Conservation (phyloP, 768 basidiomycete species). For the Lactifluus pinguis region DNA sequence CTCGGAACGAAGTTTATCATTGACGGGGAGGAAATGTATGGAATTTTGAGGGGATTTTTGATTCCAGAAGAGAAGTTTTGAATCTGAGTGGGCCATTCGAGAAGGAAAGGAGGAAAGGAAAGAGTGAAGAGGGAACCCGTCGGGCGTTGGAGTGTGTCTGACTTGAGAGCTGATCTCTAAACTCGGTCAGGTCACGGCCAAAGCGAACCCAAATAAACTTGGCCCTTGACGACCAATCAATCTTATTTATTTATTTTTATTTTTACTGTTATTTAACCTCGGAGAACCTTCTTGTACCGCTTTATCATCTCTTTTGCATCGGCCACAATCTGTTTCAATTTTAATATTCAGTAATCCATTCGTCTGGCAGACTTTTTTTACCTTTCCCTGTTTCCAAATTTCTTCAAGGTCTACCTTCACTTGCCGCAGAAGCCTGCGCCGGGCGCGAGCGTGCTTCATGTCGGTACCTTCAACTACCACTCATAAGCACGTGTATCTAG, state of each 20-base stretch:
- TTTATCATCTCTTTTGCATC: constrained; percentile 12
- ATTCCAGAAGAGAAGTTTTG: constrained; percentile 13
- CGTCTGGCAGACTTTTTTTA: not conserved
- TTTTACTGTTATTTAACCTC: not conserved
- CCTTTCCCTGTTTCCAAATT: constrained; percentile 12
- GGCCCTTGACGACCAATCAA: not conserved
- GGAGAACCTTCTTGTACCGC: constrained; percentile 9
- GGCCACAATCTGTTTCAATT: constrained; percentile 1
- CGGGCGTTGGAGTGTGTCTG: too few relatives aligned
- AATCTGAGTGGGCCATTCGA: constrained; percentile 10
- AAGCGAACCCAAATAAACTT: too few relatives aligned
- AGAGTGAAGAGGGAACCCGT: too few relatives aligned
- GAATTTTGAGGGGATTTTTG: constrained; percentile 5
- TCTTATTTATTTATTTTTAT: not conserved
- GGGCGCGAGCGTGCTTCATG: not conserved
- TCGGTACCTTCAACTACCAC: constrained; percentile 10
- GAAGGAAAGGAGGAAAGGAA: not conserved
- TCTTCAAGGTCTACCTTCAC: constrained; percentile 1
- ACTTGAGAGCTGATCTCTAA: too few relatives aligned
- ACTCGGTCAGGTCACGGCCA: too few relatives aligned
- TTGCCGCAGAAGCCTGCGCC: constrained; percentile 11
- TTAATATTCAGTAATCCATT: too few relatives aligned
- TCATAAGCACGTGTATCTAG: not conserved
- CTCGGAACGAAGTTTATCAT: not conserved
- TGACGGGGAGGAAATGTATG: constrained; percentile 5